Evolutionary conservation across 192 early-diverging fungal genomes (phyloP).

Genomic region (Paraglomus brasilianum): DNA sequence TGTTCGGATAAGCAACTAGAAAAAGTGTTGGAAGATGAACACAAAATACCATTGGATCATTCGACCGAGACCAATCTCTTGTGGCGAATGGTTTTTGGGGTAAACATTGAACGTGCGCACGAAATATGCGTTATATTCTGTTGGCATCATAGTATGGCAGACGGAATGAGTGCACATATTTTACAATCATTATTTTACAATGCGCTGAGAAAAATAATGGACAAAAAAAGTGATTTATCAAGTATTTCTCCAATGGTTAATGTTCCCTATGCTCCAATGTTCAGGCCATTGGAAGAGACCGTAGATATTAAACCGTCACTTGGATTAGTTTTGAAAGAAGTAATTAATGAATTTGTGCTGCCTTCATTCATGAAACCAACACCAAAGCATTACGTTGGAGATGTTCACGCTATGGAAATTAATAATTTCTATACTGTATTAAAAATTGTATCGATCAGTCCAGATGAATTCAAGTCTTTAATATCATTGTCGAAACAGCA

Average conservation of each 20-base stretch:
- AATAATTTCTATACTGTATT: neutral
- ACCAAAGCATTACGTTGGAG: neutral
- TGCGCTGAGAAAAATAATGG: neutral
- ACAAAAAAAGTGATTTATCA: too few species aligned
- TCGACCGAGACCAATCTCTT: constrained; percentile 2
- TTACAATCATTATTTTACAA: neutral
- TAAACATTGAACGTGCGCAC: neutral
- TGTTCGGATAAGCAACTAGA: constrained; percentile 1
- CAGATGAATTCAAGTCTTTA: neutral
- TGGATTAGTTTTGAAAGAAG: neutral
- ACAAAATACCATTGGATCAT: neutral
- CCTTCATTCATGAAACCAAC: neutral
- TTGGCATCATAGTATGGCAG: constrained; percentile 4
- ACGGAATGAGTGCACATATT: constrained; percentile 1
- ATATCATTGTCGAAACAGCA: neutral
- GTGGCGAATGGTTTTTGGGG: constrained; percentile 1
- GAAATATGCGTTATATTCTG: neutral
- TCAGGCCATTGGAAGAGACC: neutral
- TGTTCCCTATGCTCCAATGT: neutral
- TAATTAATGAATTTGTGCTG: neutral
- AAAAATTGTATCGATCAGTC: neutral
- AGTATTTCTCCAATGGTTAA: too few species aligned
- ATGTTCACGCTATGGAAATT: neutral
- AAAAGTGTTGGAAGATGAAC: neutral
- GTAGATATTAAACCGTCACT: neutral